Base-by-base conservation (phyloP, 2,329 filamentous ascomycete genomes). In the Lecanicillium sp. region DNA sequence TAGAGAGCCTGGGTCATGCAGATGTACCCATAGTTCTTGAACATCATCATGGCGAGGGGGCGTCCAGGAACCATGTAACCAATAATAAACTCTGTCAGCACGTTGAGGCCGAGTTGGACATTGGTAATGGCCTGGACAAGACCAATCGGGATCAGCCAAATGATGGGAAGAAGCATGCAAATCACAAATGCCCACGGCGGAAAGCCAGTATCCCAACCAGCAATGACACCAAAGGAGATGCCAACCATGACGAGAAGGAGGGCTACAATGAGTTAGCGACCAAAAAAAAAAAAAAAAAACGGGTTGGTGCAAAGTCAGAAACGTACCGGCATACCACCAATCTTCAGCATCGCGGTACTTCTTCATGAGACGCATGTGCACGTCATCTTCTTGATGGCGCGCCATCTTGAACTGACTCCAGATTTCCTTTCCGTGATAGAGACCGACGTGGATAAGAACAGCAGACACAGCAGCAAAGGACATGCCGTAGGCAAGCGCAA, bases 21-120 rank as follows among this genome's bases (percentile, higher is more conserved):
- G 40, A 83, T 73, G 53, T 82, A 83, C 36, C 79, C 78, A 50
- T 81, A 85, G 44, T 79, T 83, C 59, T 85, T 85, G 65, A 85
- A 85, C 62, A 85, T 71, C 80, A 86, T 86, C 71, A 85, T 80
- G 34, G 80, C 80, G 43, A 85, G 66, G 2, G 82, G 81, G 3
- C 71, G 70, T 18, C 82, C 82, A 0, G 81, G 81, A 35, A 82
- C 72, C 68, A 85, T 80, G 57, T 85, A 85, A 5, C 82, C 82
- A 43, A 82, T 71, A 43, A 86, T 71, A 49, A 81, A 83, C 53
- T 85, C 80, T n/a, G 80, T 82, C 42, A 85, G 59, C 14, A 86
- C 79, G 48, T 84, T 84, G 16, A 85, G 65, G 4, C 79, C 79
- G 4, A 84, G 64, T 52, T 78, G 73, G 37, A 73, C 71, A 54